Percentiles rank a stretch among this genome's conserved stretches.
These are phyloP conservation scores for Tubosaeta sp. DNA, from an alignment of 768 basidiomycete genomes.

Conservation along the genomic window DNA sequence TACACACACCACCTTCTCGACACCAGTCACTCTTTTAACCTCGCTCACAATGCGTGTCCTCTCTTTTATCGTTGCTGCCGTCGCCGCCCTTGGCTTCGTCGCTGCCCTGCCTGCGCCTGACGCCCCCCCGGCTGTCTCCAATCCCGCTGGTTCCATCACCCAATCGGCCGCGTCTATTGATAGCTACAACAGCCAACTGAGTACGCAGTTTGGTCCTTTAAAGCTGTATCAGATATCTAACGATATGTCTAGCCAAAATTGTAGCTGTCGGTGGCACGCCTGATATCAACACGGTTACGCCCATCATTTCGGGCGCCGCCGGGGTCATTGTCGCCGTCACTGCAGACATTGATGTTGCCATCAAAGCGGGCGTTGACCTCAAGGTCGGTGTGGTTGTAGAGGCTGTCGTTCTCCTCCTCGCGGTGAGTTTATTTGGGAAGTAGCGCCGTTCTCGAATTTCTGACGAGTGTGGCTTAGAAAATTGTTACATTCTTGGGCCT, in stretches of 20 bases:
- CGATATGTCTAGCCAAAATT: neutral
- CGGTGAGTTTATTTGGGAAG: neutral
- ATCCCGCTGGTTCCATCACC: neutral
- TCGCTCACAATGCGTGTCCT: conserved; percentile 24
- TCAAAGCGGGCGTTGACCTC: neutral
- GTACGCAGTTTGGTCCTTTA: neutral
- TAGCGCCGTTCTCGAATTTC: no score
- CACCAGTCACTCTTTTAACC: conserved; percentile 11
- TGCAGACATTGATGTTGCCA: neutral
- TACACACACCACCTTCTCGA: neutral
- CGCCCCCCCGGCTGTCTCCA: neutral
- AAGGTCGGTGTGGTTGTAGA: neutral
- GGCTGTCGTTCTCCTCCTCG: neutral
- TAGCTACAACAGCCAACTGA: neutral
- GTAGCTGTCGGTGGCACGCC: neutral
- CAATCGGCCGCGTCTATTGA: neutral
- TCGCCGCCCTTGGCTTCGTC: conserved; percentile 15
- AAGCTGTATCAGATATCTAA: neutral
- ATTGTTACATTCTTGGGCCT: no score
- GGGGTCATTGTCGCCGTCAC: neutral
- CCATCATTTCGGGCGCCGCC: neutral
- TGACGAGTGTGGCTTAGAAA: no score
- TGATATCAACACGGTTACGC: neutral
- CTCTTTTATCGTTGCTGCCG: conserved; percentile 19
- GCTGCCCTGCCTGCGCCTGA: neutral